phyloP scores from a whole-genome alignment of 2,329 filamentous ascomycete genomes.

The Colletotrichum sansevieriae region DNA sequence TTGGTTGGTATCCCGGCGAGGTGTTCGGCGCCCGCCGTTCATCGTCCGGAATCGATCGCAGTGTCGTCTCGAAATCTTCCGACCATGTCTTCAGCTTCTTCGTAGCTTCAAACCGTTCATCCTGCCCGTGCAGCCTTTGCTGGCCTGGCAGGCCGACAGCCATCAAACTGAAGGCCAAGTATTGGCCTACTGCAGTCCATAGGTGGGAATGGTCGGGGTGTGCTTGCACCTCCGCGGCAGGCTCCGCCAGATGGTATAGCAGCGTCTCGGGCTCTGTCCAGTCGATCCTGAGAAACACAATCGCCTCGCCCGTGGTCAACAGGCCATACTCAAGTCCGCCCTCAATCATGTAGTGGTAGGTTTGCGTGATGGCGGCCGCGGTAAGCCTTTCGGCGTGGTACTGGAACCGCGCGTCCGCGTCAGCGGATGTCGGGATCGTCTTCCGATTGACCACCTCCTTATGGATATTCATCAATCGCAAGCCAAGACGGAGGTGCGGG shows the following conservation, averaged over 20 bases:
- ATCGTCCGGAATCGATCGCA: slow-evolving; percentile 43
- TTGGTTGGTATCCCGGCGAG: slow-evolving; percentile 40
- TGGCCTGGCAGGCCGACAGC: slow-evolving; percentile 43
- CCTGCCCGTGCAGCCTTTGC: slow-evolving; percentile 39
- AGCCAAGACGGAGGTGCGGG: slow-evolving; percentile 55
- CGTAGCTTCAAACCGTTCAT: slow-evolving; percentile 41
- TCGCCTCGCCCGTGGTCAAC: slow-evolving; percentile 57
- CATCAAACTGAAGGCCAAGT: slow-evolving; percentile 49
- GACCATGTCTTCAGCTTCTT: slow-evolving; percentile 41
- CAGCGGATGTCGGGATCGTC: slow-evolving; percentile 45
- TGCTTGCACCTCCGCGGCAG: slow-evolving; percentile 44
- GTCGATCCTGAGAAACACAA: slow-evolving; percentile 57
- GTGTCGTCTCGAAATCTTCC: slow-evolving; percentile 46
- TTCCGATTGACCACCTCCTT: slow-evolving; percentile 51
- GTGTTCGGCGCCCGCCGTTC: slow-evolving; percentile 39
- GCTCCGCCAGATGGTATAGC: slow-evolving; percentile 50
- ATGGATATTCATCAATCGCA: slow-evolving; percentile 57
- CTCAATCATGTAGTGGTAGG: slow-evolving; percentile 64
- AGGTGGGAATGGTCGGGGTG: slow-evolving; percentile 42
- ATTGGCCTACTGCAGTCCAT: slow-evolving; percentile 49
- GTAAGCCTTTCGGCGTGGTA: slow-evolving; percentile 55
- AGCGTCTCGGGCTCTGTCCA: slow-evolving; percentile 47
- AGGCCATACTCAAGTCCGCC: slow-evolving; percentile 59
- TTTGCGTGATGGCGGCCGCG: slow-evolving; percentile 59
- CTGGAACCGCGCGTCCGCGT: slow-evolving; percentile 50